Conservation (phyloP, 306 rosid species). For the Pterocarpus macrocarpus region DNA sequence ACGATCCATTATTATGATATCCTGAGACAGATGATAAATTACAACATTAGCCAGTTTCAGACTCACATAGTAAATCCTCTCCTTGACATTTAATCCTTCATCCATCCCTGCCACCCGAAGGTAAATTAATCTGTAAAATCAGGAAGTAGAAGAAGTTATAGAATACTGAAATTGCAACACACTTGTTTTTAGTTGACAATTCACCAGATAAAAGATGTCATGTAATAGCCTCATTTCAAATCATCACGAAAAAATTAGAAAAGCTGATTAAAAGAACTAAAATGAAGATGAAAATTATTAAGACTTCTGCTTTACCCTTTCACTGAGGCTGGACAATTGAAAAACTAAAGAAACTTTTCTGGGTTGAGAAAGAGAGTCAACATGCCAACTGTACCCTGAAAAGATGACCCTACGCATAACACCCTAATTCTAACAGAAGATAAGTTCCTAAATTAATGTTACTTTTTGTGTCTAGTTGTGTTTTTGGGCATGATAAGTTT, state of each 20-base stretch:
- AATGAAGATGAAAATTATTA: constrained; percentile 15
- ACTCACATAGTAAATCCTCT: constrained; percentile 89
- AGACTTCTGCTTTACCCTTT: constrained; percentile 29
- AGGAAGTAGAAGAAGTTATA: constrained; percentile 41
- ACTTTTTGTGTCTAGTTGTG: constrained; percentile 3
- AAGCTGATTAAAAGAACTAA: constrained; percentile 28
- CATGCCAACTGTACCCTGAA: not conserved
- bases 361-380: constrained; percentile 20
- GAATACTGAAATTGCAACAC: constrained; percentile 33
- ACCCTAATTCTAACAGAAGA: constrained; percentile 27
- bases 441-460: constrained; percentile 13
- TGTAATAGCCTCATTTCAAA: constrained; percentile 25
- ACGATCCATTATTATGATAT: constrained; percentile 39
- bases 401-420: not conserved
- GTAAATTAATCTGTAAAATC: constrained; percentile 78
- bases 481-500: constrained; percentile 32
- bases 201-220: constrained; percentile 39
- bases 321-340: not conserved
- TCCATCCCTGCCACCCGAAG: constrained; percentile 96
- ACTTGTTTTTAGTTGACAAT: constrained; percentile 7
- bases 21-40: constrained; percentile 38
- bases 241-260: constrained; percentile 10
- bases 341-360: constrained; percentile 9
- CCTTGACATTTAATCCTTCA: constrained; percentile 87
- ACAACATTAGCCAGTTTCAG: constrained; percentile 24